Base-by-base conservation (phyloP, 2,329 filamentous ascomycete genomes). In the Colletotrichum graminicola region DNA sequence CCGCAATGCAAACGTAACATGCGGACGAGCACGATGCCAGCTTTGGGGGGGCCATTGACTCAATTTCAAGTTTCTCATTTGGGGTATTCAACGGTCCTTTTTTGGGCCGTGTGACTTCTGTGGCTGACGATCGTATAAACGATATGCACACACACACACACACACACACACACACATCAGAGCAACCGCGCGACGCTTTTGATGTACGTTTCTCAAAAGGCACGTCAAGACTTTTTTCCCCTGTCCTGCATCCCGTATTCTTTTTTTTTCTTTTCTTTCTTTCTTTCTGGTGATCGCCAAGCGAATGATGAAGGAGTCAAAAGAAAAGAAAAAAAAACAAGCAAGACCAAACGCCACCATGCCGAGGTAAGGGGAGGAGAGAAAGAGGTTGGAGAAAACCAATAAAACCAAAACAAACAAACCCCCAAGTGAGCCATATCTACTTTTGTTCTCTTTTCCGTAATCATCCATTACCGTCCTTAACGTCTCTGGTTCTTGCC, bases 401-500 rank as follows among this genome's bases (percentile, higher is more conserved):
- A 29, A 36, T 0, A 36, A 45, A 45, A 45, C 6, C 43, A 21
- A 55, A 36, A 49, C 29, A 67, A 72, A 66, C 45, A 52, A 66
- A 45, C 18, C 16, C 41, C 5, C 41, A 16, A 52, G 67, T 39
- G 45, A 61, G 56, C 57, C 62, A 47, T 49, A 61, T 66, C 71
- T 72, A 73, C 67, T 67, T 74, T 66, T 75, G 45, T 72, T 66
- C 60, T 56, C 51, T 59, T 57, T 66, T 66, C 64, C 43, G 54
- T 59, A 56, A 43, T 41, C 54, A 62, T 55, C 60, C 66, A 70
- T 72, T 68, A 68, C 59, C 66, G 39, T 43, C 36, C 73, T 86
- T 87, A 93, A 81, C 91, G 90, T 76, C 91, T 90, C 78, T 89
- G 85, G 70, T 94, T 95, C 88, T 96, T 97, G 83, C 96, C 95